Conservation (phyloP, 2,329 filamentous ascomycete species). For the Chaetomiaceae sp. region DNA sequence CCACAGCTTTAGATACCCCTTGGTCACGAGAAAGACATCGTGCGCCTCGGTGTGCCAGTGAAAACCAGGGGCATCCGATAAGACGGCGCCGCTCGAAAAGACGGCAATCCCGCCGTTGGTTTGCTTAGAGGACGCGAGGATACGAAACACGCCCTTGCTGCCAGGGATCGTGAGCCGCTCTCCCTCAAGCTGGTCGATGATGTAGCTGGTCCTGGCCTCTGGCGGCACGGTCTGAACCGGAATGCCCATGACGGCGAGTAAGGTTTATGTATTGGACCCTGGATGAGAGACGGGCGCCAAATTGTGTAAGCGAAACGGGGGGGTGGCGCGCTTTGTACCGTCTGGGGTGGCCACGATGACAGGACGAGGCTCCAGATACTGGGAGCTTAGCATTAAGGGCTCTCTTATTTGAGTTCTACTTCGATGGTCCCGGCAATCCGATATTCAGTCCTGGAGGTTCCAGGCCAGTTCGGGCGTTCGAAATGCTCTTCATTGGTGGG, state of each 20-base stretch:
- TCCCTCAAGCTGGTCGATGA: slow-evolving; percentile 43
- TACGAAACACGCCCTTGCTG: slow-evolving; percentile 45
- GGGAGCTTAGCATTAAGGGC: no score
- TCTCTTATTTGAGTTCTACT: no score
- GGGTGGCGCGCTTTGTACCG: no score
- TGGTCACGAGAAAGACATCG: slow-evolving; percentile 51
- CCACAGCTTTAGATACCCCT: slow-evolving; percentile 51
- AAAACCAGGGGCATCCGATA: slow-evolving; percentile 44
- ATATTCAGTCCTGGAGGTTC: no score
- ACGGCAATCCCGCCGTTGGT: slow-evolving; percentile 46
- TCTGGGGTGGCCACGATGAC: background rate
- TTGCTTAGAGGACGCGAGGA: slow-evolving; percentile 46
- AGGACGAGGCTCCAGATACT: no score
- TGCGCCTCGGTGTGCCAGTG: slow-evolving; percentile 52
- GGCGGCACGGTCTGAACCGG: slow-evolving; percentile 33
- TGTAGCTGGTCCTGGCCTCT: slow-evolving; percentile 35
- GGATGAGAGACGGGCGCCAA: no score
- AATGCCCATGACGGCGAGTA: no score
- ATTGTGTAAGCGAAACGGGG: no score
- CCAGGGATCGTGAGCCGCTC: slow-evolving; percentile 47
- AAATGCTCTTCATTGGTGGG: no score
- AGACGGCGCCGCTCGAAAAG: slow-evolving; percentile 42
- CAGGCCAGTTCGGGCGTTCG: no score
- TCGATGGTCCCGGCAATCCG: no score
- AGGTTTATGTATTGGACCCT: no score